Conservation (phyloP, 129 eudicot species). For the Pulicaria dysenterica region DNA sequence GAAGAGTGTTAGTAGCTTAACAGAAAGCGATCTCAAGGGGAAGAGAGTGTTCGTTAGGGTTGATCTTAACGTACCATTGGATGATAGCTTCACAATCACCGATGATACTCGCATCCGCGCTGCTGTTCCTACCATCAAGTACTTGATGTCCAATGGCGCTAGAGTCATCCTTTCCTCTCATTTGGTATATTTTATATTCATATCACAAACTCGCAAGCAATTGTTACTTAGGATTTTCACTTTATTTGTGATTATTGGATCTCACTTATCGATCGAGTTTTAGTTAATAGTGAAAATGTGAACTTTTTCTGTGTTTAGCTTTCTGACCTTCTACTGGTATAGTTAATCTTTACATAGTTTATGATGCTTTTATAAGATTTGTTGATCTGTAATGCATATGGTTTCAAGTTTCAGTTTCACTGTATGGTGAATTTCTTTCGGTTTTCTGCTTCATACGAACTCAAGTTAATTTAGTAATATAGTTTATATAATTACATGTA, state of each 20-base stretch:
- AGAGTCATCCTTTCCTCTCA: slow-evolving; percentile 63
- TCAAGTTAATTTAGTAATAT: not conserved
- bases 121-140: slow-evolving; percentile 68
- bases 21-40: slow-evolving; percentile 73
- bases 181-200: slow-evolving; percentile 38
- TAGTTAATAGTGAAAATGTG: not conserved
- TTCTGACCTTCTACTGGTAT: not conserved
- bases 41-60: slow-evolving; percentile 66
- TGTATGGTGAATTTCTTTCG: not conserved
- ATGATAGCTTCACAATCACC: slow-evolving; percentile 57
- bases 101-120: slow-evolving; percentile 74
- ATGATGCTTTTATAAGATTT: not conserved
- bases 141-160: slow-evolving; percentile 59
- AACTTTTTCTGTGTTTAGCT: not conserved
- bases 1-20: slow-evolving; percentile 69
- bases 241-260: not conserved
- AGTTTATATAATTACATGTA: not conserved
- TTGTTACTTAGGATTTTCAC: not conserved
- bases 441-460: not conserved
- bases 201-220: not conserved
- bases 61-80: slow-evolving; percentile 68
- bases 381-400: not conserved
- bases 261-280: not conserved
- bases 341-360: not conserved
- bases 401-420: not conserved